Percentiles rank a stretch among this genome's conserved stretches.
Conservation (phyloP, 192 early-diverging fungal species). For the Backusella parvicylindrica region DNA sequence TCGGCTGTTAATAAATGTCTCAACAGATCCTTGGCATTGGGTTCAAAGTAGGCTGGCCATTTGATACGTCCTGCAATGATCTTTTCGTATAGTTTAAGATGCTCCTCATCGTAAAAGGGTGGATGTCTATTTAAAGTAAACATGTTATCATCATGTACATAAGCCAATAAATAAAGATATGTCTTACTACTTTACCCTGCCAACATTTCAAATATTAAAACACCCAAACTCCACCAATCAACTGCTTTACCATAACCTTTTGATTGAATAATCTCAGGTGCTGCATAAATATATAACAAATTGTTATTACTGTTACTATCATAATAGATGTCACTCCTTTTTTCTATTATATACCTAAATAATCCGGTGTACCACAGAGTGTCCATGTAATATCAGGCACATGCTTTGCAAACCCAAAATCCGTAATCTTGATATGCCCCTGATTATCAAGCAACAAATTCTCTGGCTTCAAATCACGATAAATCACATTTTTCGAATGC, state of each 20-base stretch:
- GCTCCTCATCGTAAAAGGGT: conserved; percentile 95
- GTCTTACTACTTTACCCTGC: conserved; percentile 54
- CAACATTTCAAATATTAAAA: conserved; percentile 94
- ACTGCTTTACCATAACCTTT: conserved; percentile 91
- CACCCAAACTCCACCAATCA: conserved; percentile 94
- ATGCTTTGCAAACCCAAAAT: conserved; percentile 85
- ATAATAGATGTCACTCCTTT: neutral
- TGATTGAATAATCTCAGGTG: conserved; percentile 88
- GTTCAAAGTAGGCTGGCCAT: conserved; percentile 73
- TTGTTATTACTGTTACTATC: neutral
- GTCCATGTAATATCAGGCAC: conserved; percentile 85
- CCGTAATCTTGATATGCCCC: conserved; percentile 82
- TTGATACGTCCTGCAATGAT: conserved; percentile 75
- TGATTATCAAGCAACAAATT: conserved; percentile 73
- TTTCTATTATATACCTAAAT: conserved; percentile 46
- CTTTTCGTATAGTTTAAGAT: conserved; percentile 90
- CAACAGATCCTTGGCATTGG: conserved; percentile 69
- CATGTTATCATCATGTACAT: conserved; percentile 1
- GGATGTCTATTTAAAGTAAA: conserved; percentile 54
- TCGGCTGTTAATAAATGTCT: conserved; percentile 68
- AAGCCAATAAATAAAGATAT: no score
- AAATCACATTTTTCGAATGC: conserved; percentile 71
- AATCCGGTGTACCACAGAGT: conserved; percentile 82
- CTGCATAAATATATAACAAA: conserved; percentile 19
- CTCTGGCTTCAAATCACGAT: conserved; percentile 82